A percentile compares a stretch with the other conserved stretches of the same genome.
Evolutionary conservation across 129 eudicot genomes (phyloP).

Genomic region (Centella asiatica): DNA sequence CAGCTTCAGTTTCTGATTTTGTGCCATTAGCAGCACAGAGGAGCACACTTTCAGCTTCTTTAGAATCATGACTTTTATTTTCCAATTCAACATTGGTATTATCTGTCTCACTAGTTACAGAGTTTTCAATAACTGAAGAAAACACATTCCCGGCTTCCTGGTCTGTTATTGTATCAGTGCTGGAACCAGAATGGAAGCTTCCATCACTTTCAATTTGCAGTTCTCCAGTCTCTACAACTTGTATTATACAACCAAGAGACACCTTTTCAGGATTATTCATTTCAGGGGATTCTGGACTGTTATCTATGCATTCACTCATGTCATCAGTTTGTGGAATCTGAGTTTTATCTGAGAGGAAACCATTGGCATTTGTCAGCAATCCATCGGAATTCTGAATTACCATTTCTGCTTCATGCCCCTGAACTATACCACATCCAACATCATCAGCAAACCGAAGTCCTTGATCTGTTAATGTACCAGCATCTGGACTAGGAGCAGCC

Average conservation of each 20-base stretch:
- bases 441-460: not conserved
- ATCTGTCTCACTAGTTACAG: no score
- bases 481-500: not conserved
- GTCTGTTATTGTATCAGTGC: no score
- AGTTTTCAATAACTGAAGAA: no score
- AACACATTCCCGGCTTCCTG: no score
- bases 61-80: constrained; percentile 12
- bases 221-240: not conserved
- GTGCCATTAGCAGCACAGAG: constrained; percentile 10
- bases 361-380: not conserved
- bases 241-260: not conserved
- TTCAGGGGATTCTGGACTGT: no score
- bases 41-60: no score
- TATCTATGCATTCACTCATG: not conserved
- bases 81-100: constrained; percentile 15
- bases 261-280: constrained; percentile 10
- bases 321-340: not conserved
- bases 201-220: not conserved
- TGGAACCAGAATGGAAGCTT: no score
- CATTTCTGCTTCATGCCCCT: not conserved
- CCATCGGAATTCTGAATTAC: constrained; percentile 5
- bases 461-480: not conserved
- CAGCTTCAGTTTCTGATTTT: constrained; percentile 19
- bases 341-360: not conserved
- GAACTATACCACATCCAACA: not conserved